phyloP scores from a whole-genome alignment of 805 yeast genomes.

The Yarrowia yakushimensis region DNA sequence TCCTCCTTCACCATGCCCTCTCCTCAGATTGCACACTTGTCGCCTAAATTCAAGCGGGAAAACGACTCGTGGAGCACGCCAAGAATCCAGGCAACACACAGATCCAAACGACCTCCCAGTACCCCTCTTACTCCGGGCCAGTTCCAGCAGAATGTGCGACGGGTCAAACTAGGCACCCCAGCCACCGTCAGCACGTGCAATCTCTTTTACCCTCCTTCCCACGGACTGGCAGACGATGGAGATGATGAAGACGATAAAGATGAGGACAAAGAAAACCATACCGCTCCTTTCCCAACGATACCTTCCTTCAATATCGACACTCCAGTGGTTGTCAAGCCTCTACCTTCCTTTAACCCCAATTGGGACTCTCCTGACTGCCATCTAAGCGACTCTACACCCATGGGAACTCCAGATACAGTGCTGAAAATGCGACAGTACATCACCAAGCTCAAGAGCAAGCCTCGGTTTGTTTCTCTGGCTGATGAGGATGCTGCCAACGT shows the following conservation, averaged over 20 bases:
- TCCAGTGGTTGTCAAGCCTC: neutral
- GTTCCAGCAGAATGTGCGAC: constrained; percentile 11
- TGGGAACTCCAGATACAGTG: constrained; percentile 17
- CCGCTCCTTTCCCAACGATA: neutral
- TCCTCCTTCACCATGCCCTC: constrained; percentile 10
- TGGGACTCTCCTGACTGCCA: constrained; percentile 22
- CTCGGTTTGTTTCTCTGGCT: neutral
- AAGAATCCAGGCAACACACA: neutral
- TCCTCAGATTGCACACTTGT: constrained; percentile 11
- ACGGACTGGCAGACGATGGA: constrained; percentile 11
- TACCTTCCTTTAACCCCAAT: constrained; percentile 14
- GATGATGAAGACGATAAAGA: constrained; percentile 4
- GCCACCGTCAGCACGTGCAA: constrained; percentile 15
- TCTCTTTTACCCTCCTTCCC: constrained; percentile 5
- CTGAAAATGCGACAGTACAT: constrained; percentile 13
- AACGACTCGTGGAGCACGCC: neutral
- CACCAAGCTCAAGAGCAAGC: constrained; percentile 18
- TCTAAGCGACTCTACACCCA: constrained; percentile 13
- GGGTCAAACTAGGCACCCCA: constrained; percentile 19
- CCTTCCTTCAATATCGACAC: constrained; percentile 14
- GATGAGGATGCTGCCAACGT: neutral
- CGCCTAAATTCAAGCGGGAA: constrained; percentile 2
- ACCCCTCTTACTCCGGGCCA: constrained; percentile 11
- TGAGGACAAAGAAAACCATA: constrained; percentile 1
- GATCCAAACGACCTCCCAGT: constrained; percentile 7